Conservation (phyloP, 139 green algal genomes). For the Edaphochlamys debaryana region DNA sequence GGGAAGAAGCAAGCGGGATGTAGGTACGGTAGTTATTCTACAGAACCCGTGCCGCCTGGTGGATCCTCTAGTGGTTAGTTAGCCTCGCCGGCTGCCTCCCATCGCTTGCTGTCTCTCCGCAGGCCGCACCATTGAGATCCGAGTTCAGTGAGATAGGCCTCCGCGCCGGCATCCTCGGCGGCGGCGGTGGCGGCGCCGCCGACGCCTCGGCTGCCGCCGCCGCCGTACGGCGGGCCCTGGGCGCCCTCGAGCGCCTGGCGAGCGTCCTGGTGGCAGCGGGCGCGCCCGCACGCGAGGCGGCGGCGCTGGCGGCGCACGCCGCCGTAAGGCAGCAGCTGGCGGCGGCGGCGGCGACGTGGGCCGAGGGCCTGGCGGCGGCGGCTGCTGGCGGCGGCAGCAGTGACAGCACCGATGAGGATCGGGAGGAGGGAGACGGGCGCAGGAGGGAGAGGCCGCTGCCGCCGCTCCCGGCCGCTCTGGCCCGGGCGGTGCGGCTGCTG, state of each 20-base stretch:
- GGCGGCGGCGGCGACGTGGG: not conserved
- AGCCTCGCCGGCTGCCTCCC: no score
- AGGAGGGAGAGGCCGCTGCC: not conserved
- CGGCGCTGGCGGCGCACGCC: slow-evolving; percentile 14
- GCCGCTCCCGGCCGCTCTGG: slow-evolving; percentile 24
- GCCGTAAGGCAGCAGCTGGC: slow-evolving; percentile 2
- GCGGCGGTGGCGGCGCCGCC: not conserved
- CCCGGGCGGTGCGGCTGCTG: slow-evolving; percentile 30
- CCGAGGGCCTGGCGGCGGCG: not conserved
- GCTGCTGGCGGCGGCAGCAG: not conserved
- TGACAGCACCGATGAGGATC: not conserved
- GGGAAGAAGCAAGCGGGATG: no score
- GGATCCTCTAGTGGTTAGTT: no score
- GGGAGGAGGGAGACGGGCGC: not conserved
- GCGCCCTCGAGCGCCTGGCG: slow-evolving; percentile 40
- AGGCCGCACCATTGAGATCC: not conserved
- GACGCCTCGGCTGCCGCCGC: not conserved
- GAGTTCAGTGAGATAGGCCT: slow-evolving; percentile 34
- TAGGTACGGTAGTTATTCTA: no score
- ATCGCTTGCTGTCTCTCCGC: no score
- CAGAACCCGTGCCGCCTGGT: no score
- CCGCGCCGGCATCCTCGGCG: not conserved
- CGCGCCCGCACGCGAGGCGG: slow-evolving; percentile 38
- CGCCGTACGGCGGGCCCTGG: not conserved
- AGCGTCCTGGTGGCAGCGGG: slow-evolving; percentile 40